phyloP scores from a whole-genome alignment of 148 eudicot genomes.

The Rhododendron henanense region DNA sequence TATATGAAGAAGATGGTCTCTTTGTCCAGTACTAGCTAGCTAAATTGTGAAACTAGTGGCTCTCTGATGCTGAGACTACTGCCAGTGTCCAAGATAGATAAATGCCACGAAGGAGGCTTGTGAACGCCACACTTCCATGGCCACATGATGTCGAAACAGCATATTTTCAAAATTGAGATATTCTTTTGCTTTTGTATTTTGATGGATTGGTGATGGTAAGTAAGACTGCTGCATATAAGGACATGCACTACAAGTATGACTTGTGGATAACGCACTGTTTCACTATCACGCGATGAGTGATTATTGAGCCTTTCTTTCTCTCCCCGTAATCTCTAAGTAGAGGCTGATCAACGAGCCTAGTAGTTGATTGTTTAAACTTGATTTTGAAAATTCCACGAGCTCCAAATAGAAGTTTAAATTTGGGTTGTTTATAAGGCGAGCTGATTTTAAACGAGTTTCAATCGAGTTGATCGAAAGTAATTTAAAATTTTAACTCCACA shows the following conservation, averaged over 20 bases:
- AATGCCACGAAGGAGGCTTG: constrained; percentile 2
- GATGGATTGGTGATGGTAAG: neutral
- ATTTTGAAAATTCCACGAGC: too few relatives aligned
- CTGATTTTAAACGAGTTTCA: too few relatives aligned
- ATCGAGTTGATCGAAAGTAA: too few relatives aligned
- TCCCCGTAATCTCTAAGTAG: neutral
- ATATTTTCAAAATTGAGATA: neutral
- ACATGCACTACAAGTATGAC: constrained; percentile 5
- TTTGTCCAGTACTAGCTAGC: neutral
- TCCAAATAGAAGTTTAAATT: too few relatives aligned
- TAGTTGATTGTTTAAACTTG: too few relatives aligned
- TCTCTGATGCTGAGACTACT: constrained; percentile 7
- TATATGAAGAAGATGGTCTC: neutral
- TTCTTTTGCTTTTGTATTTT: neutral
- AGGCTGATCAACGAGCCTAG: too few relatives aligned
- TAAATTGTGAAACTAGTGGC: neutral
- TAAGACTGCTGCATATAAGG: constrained; percentile 2
- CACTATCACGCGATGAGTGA: neutral
- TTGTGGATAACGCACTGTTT: constrained; percentile 9
- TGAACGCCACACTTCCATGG: constrained; percentile 15
- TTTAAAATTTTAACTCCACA: too few relatives aligned
- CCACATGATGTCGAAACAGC: constrained; percentile 5
- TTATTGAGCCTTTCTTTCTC: neutral
- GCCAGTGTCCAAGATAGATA: neutral
- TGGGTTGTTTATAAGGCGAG: too few relatives aligned